phyloP scores from a whole-genome alignment of 768 basidiomycete genomes.

The Lactifluus rugatus region DNA sequence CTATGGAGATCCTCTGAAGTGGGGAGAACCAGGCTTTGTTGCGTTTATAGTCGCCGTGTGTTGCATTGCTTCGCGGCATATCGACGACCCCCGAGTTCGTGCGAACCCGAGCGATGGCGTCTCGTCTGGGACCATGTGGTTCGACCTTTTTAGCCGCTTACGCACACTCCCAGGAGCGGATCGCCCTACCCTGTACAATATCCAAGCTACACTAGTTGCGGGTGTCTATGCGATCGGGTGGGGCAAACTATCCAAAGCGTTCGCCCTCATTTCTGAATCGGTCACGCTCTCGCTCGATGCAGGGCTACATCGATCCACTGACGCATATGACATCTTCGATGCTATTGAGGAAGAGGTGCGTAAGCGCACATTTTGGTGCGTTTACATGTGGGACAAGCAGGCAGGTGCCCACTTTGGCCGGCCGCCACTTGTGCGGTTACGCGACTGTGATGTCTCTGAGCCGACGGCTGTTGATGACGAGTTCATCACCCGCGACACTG shows the following conservation, averaged over 20 bases:
- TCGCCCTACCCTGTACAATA: conserved; percentile 82
- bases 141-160: conserved; percentile 77
- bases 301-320: conserved; percentile 79
- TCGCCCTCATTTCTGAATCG: conserved; percentile 77
- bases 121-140: conserved; percentile 88
- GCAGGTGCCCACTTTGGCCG: conserved; percentile 82
- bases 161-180: conserved; percentile 86
- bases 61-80: conserved; percentile 84
- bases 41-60: conserved; percentile 91
- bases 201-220: conserved; percentile 86
- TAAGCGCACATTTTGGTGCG: conserved; percentile 94
- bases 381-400: conserved; percentile 96
- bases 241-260: conserved; percentile 80
- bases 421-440: conserved; percentile 74
- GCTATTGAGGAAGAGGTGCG: conserved; percentile 85
- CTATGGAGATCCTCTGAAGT: conserved; percentile 89
- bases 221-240: conserved; percentile 88
- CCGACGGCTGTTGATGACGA: conserved; percentile 84
- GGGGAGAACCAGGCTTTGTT: conserved; percentile 92
- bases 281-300: conserved; percentile 83
- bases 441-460: conserved; percentile 89
- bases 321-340: conserved; percentile 80
- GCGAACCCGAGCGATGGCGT: conserved; percentile 72
- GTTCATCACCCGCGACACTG: conserved; percentile 66
- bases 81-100: conserved; percentile 85